A percentile compares a stretch with the other conserved stretches of the same genome.
Conservation (phyloP, 371 early-diverging fungal species). For the Capniomyces stellatus region DNA sequence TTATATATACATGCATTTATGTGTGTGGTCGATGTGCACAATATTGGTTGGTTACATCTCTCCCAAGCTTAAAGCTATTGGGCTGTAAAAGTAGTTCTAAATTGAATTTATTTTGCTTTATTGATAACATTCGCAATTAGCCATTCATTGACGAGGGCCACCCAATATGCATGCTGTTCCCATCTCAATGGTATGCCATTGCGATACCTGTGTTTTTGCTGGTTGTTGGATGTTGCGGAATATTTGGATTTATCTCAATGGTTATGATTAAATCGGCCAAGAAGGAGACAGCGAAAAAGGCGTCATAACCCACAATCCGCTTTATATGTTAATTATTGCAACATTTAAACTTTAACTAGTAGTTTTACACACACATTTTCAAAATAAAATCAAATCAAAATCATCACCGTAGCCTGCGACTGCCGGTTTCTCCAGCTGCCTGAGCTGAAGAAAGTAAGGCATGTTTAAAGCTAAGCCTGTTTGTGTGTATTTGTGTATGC, state of each 20-base stretch:
- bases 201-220: conserved; percentile 64
- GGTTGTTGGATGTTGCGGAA: conserved; percentile 52
- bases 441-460: too few species aligned
- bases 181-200: conserved; percentile 67
- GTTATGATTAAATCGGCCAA: conserved; percentile 64
- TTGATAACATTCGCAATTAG: conserved; percentile 28
- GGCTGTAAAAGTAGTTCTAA: background rate
- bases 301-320: conserved; percentile 12
- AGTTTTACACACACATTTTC: too few species aligned
- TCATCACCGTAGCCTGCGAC: too few species aligned
- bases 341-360: too few species aligned
- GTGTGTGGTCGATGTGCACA: background rate
- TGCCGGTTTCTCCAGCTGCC: too few species aligned
- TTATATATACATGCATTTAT: background rate
- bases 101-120: background rate
- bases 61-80: background rate
- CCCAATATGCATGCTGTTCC: conserved; percentile 60
- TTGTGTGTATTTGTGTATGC: too few species aligned
- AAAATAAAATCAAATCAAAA: too few species aligned
- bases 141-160: conserved; percentile 83
- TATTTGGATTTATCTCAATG: conserved; percentile 58
- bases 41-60: background rate
- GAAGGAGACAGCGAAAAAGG: conserved; percentile 33
- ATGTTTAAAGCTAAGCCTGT: too few species aligned
- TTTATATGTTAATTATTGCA: too few species aligned